phyloP scores from a whole-genome alignment of 2,329 filamentous ascomycete species.

The Huntiella bhutanensis region DNA sequence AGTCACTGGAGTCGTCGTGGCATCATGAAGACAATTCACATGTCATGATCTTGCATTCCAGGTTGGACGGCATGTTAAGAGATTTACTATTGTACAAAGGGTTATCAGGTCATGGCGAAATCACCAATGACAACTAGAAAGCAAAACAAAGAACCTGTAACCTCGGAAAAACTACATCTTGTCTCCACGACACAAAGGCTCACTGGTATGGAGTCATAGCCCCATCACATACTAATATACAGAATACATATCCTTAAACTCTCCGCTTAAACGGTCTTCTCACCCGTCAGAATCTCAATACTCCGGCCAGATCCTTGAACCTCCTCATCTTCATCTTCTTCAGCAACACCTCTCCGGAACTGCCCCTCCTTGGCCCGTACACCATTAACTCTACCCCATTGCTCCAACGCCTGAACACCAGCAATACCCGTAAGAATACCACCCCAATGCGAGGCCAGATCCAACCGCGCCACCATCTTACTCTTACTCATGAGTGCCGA shows the following conservation, averaged over 20 bases:
- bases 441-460: conserved; percentile 33
- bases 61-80: too few species aligned
- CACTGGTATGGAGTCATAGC: not conserved
- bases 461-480: conserved; percentile 29
- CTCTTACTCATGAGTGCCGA: conserved; percentile 25
- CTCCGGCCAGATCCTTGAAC: not conserved
- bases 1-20: too few species aligned
- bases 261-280: conserved; percentile 7
- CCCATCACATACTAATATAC: not conserved
- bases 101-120: too few species aligned
- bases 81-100: too few species aligned
- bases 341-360: conserved; percentile 3
- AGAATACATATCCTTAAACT: not conserved
- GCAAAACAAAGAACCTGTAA: too few species aligned
- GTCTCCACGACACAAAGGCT: too few species aligned
- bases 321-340: conserved; percentile 1
- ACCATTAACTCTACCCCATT: conserved; percentile 7
- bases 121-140: too few species aligned
- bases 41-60: too few species aligned
- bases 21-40: too few species aligned
- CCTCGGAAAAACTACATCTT: too few species aligned
- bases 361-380: conserved; percentile 8
- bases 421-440: conserved; percentile 30
- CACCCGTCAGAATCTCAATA: conserved; percentile 11
- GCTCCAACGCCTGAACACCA: conserved; percentile 21